These are phyloP conservation scores for Colletotrichum karsti DNA, from an alignment of 2,329 filamentous ascomycete species.

Conservation along the genomic window DNA sequence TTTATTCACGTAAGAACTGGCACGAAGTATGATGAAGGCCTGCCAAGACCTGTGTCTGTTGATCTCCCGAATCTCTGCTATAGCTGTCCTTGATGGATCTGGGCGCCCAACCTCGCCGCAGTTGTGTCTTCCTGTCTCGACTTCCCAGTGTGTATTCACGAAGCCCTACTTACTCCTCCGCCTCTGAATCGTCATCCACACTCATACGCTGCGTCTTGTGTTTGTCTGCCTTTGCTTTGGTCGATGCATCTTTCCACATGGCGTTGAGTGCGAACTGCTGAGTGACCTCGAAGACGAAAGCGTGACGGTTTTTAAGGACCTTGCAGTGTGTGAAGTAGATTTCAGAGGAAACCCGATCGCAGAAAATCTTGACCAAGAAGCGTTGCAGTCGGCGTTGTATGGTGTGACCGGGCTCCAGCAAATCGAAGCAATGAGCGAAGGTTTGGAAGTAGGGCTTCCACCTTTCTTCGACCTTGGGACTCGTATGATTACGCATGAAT, in stretches of 20 bases:
- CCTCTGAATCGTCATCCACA: neutral
- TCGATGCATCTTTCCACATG: neutral
- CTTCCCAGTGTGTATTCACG: too few species aligned
- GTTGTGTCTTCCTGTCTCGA: too few species aligned
- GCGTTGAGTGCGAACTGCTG: neutral
- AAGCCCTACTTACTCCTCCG: too few species aligned
- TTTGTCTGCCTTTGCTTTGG: rapidly evolving
- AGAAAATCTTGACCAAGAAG: neutral
- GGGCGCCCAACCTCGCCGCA: too few species aligned
- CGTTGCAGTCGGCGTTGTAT: neutral
- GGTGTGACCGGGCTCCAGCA: rapidly evolving
- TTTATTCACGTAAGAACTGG: too few species aligned
- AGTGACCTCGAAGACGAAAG: neutral
- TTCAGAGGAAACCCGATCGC: neutral
- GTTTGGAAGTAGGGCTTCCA: neutral
- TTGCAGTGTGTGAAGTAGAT: neutral
- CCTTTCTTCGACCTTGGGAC: too few species aligned
- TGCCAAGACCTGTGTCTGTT: too few species aligned
- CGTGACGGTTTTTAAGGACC: neutral
- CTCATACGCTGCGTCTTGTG: neutral
- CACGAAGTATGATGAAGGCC: too few species aligned
- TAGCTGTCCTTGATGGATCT: too few species aligned
- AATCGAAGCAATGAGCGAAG: rapidly evolving
- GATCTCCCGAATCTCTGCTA: too few species aligned
- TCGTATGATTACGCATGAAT: too few species aligned